Conservation (phyloP, 2,329 filamentous ascomycete species). For the Pseudocercospora ulei region DNA sequence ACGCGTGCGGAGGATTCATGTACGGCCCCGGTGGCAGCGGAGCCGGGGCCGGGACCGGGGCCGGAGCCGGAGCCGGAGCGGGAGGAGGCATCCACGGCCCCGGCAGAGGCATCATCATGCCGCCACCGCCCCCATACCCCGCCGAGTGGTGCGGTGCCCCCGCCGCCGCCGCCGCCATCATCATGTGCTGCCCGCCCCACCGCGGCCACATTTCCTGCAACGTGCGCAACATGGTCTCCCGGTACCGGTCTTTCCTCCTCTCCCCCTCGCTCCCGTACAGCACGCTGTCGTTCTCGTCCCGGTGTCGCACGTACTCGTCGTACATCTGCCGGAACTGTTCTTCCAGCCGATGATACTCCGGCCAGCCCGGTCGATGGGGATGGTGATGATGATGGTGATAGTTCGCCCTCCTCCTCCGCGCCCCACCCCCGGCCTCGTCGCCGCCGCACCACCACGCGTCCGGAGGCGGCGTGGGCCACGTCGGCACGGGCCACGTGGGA, state of each 20-base stretch:
- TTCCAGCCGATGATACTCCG: slow-evolving; percentile 18
- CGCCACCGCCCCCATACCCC: slow-evolving; percentile 4
- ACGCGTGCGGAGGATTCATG: slow-evolving; percentile 1
- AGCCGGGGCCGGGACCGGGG: neutral
- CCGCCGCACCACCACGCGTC: neutral
- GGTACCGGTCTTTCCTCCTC: slow-evolving; percentile 23
- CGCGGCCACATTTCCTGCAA: slow-evolving; percentile 26
- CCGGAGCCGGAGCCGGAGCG: no score
- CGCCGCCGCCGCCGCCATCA: slow-evolving; percentile 6
- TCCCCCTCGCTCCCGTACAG: slow-evolving; percentile 26
- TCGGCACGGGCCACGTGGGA: slow-evolving; percentile 4
- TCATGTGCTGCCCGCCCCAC: slow-evolving; percentile 21
- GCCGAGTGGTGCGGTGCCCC: neutral
- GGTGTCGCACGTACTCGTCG: slow-evolving; percentile 20
- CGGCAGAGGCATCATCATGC: slow-evolving; percentile 1
- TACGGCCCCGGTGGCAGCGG: slow-evolving; percentile 6
- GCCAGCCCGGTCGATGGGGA: slow-evolving; percentile 9
- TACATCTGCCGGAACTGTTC: slow-evolving; percentile 20
- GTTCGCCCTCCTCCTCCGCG: slow-evolving; percentile 1
- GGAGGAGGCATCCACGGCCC: slow-evolving; percentile 1
- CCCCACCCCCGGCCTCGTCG: neutral
- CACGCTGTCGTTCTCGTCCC: slow-evolving; percentile 20
- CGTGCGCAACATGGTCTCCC: slow-evolving; percentile 24
- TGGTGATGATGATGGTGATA: slow-evolving; percentile 2
- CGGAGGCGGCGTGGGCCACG: no score